Evolutionary conservation across 306 rosid genomes (phyloP).

Genomic region (Hippophae gyantsensis): DNA sequence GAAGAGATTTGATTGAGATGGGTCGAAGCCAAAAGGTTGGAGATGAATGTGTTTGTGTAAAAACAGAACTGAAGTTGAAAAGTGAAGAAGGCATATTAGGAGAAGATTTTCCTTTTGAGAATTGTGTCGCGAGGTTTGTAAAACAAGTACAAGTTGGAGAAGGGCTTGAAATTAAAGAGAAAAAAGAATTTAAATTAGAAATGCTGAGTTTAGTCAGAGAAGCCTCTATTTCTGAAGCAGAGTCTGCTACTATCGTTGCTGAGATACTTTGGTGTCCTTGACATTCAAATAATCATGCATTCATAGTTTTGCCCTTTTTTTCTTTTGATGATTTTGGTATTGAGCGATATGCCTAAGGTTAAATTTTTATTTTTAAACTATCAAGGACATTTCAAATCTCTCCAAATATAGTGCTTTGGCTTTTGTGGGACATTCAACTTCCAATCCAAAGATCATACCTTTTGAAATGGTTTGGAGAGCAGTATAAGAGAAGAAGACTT

Average conservation of each 20-base stretch:
- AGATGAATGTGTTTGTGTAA: conserved; percentile 2
- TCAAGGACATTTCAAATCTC: no score
- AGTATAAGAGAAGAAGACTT: no score
- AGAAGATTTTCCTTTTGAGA: conserved; percentile 20
- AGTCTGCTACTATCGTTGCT: conserved; percentile 36
- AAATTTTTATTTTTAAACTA: no score
- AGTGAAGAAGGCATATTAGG: not conserved
- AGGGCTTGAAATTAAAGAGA: conserved; percentile 44
- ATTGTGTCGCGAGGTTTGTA: conserved; percentile 49
- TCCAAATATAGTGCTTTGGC: no score
- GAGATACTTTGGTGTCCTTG: conserved; percentile 66
- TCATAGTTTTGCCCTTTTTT: not conserved
- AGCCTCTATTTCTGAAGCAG: conserved; percentile 44
- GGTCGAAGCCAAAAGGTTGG: not conserved
- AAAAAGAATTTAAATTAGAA: conserved; percentile 34
- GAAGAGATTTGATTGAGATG: not conserved
- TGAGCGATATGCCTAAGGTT: not conserved
- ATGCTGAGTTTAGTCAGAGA: conserved; percentile 40
- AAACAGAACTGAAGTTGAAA: not conserved
- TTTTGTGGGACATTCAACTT: no score
- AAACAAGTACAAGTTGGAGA: conserved; percentile 51
- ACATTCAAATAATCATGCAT: conserved; percentile 15
- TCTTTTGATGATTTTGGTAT: not conserved
- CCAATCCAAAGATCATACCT: no score
- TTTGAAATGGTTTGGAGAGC: no score